phyloP scores from a whole-genome alignment of 169 alveolate species.

The Cryptosporidium canis region DNA sequence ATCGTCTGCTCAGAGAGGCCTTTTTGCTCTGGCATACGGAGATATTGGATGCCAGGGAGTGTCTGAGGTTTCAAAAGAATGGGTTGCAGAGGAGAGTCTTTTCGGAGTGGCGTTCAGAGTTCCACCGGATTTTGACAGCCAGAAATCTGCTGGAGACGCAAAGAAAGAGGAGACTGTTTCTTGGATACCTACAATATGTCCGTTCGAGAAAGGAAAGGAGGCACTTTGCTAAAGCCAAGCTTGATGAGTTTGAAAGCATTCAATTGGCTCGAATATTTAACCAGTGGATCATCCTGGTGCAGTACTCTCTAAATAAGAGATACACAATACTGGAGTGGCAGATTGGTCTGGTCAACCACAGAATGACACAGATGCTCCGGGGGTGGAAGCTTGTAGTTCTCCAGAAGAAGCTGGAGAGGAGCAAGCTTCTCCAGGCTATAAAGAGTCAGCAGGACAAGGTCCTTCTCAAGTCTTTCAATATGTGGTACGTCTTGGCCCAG shows the following conservation, averaged over 20 bases:
- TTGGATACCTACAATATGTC: not conserved
- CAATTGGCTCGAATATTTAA: not conserved
- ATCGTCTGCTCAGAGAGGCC: not conserved
- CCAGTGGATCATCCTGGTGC: constrained; percentile 15
- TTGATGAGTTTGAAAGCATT: not conserved
- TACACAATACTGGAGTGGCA: constrained; percentile 63
- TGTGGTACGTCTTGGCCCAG: constrained; percentile 14
- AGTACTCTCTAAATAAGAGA: constrained; percentile 58
- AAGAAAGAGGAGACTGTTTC: not conserved
- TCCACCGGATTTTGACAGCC: no score
- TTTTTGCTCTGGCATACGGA: constrained; percentile 5
- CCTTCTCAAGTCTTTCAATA: not conserved
- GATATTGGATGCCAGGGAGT: not conserved
- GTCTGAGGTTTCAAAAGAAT: not conserved
- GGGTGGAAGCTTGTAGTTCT: not conserved
- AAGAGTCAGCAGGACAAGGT: not conserved
- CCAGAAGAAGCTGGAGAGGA: not conserved
- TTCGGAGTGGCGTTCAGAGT: not conserved
- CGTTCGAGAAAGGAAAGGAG: not conserved
- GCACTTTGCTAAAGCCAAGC: not conserved
- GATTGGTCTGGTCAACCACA: not conserved
- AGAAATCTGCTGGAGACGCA: not conserved
- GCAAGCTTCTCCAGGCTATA: not conserved
- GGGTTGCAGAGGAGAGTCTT: not conserved
- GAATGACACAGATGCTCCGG: not conserved